These are phyloP conservation scores for Sedum album DNA, from an alignment of 164 flowering plant species.

Conservation along the genomic window DNA sequence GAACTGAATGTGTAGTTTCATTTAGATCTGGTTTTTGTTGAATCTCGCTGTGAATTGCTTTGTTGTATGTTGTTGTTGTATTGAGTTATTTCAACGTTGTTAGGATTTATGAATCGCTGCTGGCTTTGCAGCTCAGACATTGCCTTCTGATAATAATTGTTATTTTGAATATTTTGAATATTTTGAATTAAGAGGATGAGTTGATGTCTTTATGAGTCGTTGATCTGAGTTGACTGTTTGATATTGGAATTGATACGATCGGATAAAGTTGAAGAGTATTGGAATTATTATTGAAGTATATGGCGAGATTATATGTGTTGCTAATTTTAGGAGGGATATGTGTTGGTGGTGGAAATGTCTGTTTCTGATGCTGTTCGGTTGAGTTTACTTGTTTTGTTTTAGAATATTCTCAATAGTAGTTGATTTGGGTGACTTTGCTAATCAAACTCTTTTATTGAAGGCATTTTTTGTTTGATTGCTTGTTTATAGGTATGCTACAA, in stretches of 20 bases:
- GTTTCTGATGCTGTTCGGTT: neutral
- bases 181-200: neutral
- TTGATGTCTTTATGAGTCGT: neutral
- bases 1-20: neutral
- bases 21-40: neutral
- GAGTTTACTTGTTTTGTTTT: neutral
- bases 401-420: neutral
- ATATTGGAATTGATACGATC: neutral
- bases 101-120: neutral
- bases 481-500: neutral
- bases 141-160: too few species aligned
- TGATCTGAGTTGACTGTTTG: neutral
- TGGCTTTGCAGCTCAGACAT: neutral
- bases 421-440: neutral
- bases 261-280: neutral
- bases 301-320: neutral
- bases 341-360: neutral
- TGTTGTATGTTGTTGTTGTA: neutral
- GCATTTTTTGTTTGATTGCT: neutral
- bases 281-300: neutral
- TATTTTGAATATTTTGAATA: too few species aligned
- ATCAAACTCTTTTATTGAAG: neutral
- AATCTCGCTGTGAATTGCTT: neutral
- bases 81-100: neutral
- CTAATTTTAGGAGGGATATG: constrained; percentile 1